Evolutionary conservation across 83 land plant species (phyloP), one percentile per base, ranked within the genome.

Genomic region (Thuja plicata): DNA sequence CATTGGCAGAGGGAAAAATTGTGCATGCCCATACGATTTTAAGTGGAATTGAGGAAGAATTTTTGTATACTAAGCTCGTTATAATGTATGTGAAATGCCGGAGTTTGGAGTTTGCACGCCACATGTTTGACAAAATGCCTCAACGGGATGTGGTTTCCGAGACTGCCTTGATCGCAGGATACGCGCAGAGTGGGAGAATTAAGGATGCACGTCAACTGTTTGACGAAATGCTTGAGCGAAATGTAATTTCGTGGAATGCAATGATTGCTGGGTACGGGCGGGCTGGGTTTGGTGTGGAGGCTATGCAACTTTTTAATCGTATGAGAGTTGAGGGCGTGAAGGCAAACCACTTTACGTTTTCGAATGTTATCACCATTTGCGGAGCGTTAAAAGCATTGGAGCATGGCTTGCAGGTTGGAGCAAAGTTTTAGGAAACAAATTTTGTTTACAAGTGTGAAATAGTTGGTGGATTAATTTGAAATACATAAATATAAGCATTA

Each of bases 211-310:
- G 90, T 46, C 57, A 89, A 43, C 3, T 73, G 30, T 70, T 87
- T 82, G 45, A 78, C 60, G 13, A 89, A 60, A 41, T 78, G 45
- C 41, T n/a, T 46, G 45, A 89, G 16, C 60, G 17, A 50, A 86
- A 60, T 66, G 90, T 54, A 43, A 62, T 66, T 52, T 86, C 77
- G 37, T 89, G 90, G 73, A 87, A 54, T 66, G 89, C 90, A 3
- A 89, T 89, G 82, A 86, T 89, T 30, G 50, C 90, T 2, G 52
- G 78, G 11, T 87, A 86, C 50, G 78, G 37, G 79, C 77, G 46
- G 38, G 32, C 27, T 71, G 89, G 76, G 21, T 12, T 17, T 70
- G 85, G 30, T 35, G 50, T 11, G 3, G 89, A 89, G 74, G 88
- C 50, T 15, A 77, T 89, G 21, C 16, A 8, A 11, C 52, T 89